Percentiles rank a stretch among this genome's conserved stretches.
phyloP scores from a whole-genome alignment of 805 yeast genomes.

The Pichia cephalocereana region DNA sequence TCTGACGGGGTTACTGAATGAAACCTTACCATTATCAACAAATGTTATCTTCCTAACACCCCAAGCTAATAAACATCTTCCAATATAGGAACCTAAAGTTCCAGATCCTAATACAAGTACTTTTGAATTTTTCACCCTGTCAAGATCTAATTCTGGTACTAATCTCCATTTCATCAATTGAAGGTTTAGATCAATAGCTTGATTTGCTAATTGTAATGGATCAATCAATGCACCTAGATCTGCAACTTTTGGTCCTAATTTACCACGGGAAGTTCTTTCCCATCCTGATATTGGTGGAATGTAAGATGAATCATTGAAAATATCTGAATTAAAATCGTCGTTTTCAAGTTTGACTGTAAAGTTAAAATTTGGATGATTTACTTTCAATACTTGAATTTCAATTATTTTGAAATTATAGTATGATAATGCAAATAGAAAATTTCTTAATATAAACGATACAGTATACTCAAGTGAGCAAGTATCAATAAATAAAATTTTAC shows the following conservation, averaged over 20 bases:
- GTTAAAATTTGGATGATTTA: constrained; percentile 14
- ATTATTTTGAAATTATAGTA: constrained; percentile 27
- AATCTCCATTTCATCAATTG: constrained; percentile 96
- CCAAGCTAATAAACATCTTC: constrained; percentile 87
- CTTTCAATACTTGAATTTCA: constrained; percentile 32
- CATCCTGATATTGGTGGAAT: constrained; percentile 56
- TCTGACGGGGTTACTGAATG: constrained; percentile 91
- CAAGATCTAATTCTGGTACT: constrained; percentile 72
- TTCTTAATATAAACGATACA: constrained; percentile 17
- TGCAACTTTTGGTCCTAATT: constrained; percentile 72
- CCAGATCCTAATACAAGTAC: constrained; percentile 91
- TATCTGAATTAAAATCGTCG: constrained; percentile 7
- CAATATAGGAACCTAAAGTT: constrained; percentile 87
- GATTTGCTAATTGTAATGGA: constrained; percentile 76
- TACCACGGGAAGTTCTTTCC: constrained; percentile 74
- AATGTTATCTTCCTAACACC: constrained; percentile 81
- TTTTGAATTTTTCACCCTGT: constrained; percentile 46
- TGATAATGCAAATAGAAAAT: constrained; percentile 22
- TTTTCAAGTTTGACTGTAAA: constrained; percentile 17
- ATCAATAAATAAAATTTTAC: constrained; percentile 20
- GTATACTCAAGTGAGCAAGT: constrained; percentile 16
- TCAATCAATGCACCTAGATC: constrained; percentile 75
- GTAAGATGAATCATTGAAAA: not conserved
- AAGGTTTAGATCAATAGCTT: constrained; percentile 84
- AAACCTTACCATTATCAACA: constrained; percentile 83